phyloP scores from a whole-genome alignment of 2,329 filamentous ascomycete genomes.

The Penicillium sp. region DNA sequence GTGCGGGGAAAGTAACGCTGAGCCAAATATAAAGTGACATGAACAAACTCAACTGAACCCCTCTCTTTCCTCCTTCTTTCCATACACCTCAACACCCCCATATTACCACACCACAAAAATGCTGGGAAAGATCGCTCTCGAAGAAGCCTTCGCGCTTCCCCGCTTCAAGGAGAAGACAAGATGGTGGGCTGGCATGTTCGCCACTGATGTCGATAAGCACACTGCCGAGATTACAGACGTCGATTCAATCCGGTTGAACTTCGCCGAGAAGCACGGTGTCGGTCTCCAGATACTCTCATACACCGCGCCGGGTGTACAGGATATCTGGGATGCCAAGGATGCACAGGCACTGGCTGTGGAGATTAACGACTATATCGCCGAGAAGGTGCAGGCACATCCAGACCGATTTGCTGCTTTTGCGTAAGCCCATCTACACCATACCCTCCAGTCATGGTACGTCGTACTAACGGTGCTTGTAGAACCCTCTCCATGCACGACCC shows the following conservation, averaged over 20 bases:
- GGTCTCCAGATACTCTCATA: constrained; percentile 51
- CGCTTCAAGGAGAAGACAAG: constrained; percentile 58
- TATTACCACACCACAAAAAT: constrained; percentile 34
- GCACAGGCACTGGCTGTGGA: constrained; percentile 47
- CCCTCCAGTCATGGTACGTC: too few species aligned
- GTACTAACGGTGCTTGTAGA: constrained; percentile 8
- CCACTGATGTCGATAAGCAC: constrained; percentile 59
- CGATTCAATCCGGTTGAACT: constrained; percentile 43
- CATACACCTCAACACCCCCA: too few species aligned
- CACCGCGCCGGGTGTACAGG: constrained; percentile 51
- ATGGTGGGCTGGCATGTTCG: constrained; percentile 63
- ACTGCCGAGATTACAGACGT: constrained; percentile 56
- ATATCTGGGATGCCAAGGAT: constrained; percentile 46
- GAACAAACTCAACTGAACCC: not conserved
- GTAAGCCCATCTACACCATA: constrained; percentile 18
- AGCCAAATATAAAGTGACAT: not conserved
- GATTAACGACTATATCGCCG: constrained; percentile 50
- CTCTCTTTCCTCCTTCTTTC: not conserved
- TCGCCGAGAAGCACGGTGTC: constrained; percentile 47
- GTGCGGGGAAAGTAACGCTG: constrained; percentile 9
- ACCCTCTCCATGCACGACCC: constrained; percentile 45
- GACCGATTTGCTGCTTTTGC: constrained; percentile 49
- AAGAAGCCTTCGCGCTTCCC: constrained; percentile 63
- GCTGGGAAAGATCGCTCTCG: constrained; percentile 62
- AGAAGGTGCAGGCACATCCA: constrained; percentile 42